Evolutionary conservation across 2,329 filamentous ascomycete species (phyloP), one percentile per base, ranked within the genome.

Genomic region (Paecilomyces formosus): DNA sequence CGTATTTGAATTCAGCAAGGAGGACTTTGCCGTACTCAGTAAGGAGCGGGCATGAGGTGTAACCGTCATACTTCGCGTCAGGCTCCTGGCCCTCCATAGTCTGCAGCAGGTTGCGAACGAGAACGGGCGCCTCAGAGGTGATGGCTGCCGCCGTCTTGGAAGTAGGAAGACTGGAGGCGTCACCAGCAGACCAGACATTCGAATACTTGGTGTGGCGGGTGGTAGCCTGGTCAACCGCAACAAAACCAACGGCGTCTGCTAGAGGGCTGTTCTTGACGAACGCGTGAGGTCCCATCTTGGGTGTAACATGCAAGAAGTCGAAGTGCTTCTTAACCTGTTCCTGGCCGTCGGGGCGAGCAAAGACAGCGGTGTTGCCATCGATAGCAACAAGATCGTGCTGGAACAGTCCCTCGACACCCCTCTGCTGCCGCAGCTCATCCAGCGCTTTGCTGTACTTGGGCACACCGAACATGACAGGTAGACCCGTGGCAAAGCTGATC

Each of bases 1-100:
- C 84, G 61, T 87, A 87, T 73, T 84, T 86, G 75, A 87, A 87
- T 69, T 87, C 85, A 0, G 83, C 83, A 8, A 87, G 79, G 21
- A 87, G 74, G 1, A 87, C 82, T 73, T 86, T 86, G 59, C 82
- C 82, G 61, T 86, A 84, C 63, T 85, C 77, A 1, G 80, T 83
- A 59, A 78, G 52, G 1, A 84, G 73, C 4, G 81, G 82, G 64
- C 81, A 84, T 0, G 81, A 83, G 3, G 81, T 82, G 69, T 84
- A 84, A 2, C 81, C 81, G 60, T 84, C 81, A 58, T 84, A 84
- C 1, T 62, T 63, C 0, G 74, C 74, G 21, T 80, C 72, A 0
- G 73, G 70, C 9, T 74, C 67, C 63, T 79, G 77, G 33, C 79
- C 80, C 15, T 82, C 76, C 55, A 81, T 65, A 0, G 73, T 63